phyloP scores from a whole-genome alignment of 2,329 filamentous ascomycete genomes.

The Sporothrix brasiliensis region DNA sequence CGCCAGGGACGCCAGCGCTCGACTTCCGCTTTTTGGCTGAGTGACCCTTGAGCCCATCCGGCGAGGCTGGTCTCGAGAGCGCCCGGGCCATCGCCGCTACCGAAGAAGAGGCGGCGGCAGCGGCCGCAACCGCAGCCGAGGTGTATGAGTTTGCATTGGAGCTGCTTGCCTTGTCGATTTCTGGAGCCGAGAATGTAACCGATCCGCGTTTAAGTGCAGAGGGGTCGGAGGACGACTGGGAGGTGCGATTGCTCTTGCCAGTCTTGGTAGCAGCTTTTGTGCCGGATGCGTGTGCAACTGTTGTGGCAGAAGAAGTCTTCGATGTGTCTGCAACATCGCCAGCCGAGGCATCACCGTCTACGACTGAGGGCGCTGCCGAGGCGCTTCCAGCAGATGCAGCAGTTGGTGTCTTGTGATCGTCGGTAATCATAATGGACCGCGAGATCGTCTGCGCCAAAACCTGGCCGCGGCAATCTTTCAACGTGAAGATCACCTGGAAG shows the following conservation, averaged over 20 bases:
- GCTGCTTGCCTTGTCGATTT: neutral
- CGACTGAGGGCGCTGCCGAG: conserved; percentile 29
- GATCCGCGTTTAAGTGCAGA: conserved; percentile 60
- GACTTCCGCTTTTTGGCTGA: conserved; percentile 81
- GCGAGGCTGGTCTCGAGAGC: conserved; percentile 74
- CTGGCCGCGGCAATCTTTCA: conserved; percentile 77
- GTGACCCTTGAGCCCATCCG: conserved; percentile 65
- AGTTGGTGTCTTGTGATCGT: conserved; percentile 85
- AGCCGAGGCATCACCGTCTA: conserved; percentile 30
- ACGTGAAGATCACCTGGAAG: conserved; percentile 90
- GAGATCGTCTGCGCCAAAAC: conserved; percentile 84
- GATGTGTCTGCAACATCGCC: conserved; percentile 29
- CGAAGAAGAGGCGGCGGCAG: conserved; percentile 39
- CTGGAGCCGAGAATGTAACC: conserved; percentile 39
- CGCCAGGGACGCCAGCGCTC: conserved; percentile 54
- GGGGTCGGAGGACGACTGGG: conserved; percentile 66
- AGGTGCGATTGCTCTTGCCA: conserved; percentile 49
- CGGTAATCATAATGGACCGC: conserved; percentile 91
- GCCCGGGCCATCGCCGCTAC: conserved; percentile 52
- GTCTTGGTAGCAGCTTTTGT: conserved; percentile 40
- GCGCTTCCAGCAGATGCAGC: conserved; percentile 34
- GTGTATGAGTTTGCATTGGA: neutral
- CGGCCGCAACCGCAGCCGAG: conserved; percentile 32
- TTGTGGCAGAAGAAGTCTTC: conserved; percentile 24
- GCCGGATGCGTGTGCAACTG: conserved; percentile 25